Percentiles rank a stretch among this genome's conserved stretches.
These are phyloP conservation scores for Purpureocillium takamizusanense DNA, from an alignment of 2,329 filamentous ascomycete species.

Conservation along the genomic window DNA sequence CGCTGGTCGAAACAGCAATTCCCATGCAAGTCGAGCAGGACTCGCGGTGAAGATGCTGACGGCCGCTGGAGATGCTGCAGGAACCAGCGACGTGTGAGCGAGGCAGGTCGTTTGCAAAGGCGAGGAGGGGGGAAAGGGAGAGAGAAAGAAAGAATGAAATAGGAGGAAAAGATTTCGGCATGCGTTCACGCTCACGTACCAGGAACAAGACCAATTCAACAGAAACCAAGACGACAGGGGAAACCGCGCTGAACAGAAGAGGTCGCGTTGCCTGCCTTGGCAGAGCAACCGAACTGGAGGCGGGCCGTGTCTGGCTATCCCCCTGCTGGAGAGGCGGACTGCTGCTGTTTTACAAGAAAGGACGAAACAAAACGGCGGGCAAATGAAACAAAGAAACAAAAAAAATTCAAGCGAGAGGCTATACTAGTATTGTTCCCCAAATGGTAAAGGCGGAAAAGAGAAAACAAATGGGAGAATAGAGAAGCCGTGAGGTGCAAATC, in stretches of 20 bases:
- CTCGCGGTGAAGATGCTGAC: slow-evolving; percentile 1
- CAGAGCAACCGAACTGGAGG: too few species aligned
- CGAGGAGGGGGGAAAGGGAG: slow-evolving; percentile 1
- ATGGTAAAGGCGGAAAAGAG: slow-evolving; percentile 4
- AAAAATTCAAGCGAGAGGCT: slow-evolving; percentile 6
- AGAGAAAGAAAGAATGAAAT: background rate
- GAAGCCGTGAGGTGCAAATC: slow-evolving; percentile 4
- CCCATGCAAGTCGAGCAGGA: background rate
- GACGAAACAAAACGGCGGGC: background rate
- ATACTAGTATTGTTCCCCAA: too few species aligned
- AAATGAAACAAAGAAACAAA: slow-evolving; percentile 4
- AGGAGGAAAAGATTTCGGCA: slow-evolving; percentile 5
- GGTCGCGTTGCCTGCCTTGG: too few species aligned
- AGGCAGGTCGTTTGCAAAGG: slow-evolving; percentile 5
- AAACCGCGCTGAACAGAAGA: too few species aligned
- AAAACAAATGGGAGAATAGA: slow-evolving; percentile 5
- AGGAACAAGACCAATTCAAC: background rate
- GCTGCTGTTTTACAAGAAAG: background rate
- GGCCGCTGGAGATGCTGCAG: background rate
- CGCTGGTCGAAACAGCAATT: background rate
- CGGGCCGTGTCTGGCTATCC: too few species aligned
- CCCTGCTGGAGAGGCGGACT: too few species aligned
- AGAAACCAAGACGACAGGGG: background rate
- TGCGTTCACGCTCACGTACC: background rate
- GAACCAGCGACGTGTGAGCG: slow-evolving; percentile 9